These are phyloP conservation scores for Colletotrichum melonis DNA, from an alignment of 2,329 filamentous ascomycete species.

Conservation along the genomic window DNA sequence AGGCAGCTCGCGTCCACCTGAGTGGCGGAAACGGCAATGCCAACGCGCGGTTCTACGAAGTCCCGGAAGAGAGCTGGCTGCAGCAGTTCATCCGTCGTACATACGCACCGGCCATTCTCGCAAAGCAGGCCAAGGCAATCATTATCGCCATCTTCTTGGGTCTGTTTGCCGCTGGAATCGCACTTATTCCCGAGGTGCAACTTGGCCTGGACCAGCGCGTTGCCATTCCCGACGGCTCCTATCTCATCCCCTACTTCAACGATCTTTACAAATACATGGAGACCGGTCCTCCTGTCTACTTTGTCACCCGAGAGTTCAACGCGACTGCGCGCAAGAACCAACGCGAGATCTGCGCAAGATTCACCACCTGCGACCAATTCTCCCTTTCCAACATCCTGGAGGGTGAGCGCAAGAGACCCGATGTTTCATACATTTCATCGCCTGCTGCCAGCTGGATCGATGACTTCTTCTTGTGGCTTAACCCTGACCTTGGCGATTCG, in stretches of 20 bases:
- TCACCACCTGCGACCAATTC: constrained; percentile 85
- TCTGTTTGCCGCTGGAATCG: constrained; percentile 85
- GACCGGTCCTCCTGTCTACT: constrained; percentile 93
- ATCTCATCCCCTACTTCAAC: constrained; percentile 96
- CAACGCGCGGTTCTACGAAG: constrained; percentile 73
- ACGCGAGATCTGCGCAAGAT: constrained; percentile 88
- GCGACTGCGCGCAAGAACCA: constrained; percentile 81
- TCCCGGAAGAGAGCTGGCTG: constrained; percentile 84
- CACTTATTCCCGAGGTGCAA: constrained; percentile 84
- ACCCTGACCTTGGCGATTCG: constrained; percentile 80
- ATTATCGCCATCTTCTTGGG: constrained; percentile 88
- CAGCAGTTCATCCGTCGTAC: constrained; percentile 90
- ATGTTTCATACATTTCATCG: constrained; percentile 88
- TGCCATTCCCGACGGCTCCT: constrained; percentile 92
- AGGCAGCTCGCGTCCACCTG: constrained; percentile 76
- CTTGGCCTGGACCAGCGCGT: constrained; percentile 95
- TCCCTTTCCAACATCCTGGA: constrained; percentile 93
- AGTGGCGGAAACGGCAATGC: constrained; percentile 69
- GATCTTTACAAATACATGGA: constrained; percentile 95
- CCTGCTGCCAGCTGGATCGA: constrained; percentile 95
- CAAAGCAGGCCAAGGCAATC: constrained; percentile 80
- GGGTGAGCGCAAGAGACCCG: constrained; percentile 89
- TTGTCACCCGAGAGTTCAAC: constrained; percentile 87
- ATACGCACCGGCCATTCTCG: constrained; percentile 86
- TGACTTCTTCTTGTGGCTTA: constrained; percentile 90